Conservation (phyloP, 2,329 filamentous ascomycete genomes). For the Xenoacremonium recifei region DNA sequence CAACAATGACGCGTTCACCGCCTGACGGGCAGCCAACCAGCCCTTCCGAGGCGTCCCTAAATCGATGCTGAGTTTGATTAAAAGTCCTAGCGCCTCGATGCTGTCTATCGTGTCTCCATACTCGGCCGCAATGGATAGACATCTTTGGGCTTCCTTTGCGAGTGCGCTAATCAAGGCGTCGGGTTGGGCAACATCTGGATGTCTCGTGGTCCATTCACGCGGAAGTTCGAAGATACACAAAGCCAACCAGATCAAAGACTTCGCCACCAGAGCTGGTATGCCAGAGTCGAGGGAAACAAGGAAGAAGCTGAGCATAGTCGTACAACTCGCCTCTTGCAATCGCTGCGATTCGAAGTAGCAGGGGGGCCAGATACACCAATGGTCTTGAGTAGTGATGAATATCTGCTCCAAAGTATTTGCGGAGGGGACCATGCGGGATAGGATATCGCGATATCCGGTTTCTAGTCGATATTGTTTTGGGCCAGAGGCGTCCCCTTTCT, state of each 20-base stretch:
- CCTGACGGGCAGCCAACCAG: constrained; percentile 51
- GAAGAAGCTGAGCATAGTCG: background rate
- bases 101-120: constrained; percentile 41
- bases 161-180: constrained; percentile 1
- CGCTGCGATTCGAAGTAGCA: background rate
- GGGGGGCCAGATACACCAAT: background rate
- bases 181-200: background rate
- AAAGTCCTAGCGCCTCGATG: constrained; percentile 50
- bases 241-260: background rate
- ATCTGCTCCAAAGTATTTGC: constrained; percentile 14
- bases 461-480: background rate
- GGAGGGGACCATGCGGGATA: background rate
- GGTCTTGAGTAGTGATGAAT: background rate
- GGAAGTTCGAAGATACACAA: background rate
- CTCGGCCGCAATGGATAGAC: constrained; percentile 1
- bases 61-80: constrained; percentile 52
- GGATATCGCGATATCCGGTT: background rate
- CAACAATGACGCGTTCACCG: constrained; percentile 50
- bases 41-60: constrained; percentile 53
- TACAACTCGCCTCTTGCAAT: background rate
- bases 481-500: background rate
- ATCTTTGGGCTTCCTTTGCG: constrained; percentile 2
- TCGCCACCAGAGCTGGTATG: background rate
- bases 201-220: background rate
- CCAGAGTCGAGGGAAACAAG: background rate